A percentile compares a stretch with the other conserved stretches of the same genome.
These are phyloP conservation scores for Myriosclerotinia curreyana DNA, from an alignment of 2,329 filamentous ascomycete genomes.

Conservation along the genomic window DNA sequence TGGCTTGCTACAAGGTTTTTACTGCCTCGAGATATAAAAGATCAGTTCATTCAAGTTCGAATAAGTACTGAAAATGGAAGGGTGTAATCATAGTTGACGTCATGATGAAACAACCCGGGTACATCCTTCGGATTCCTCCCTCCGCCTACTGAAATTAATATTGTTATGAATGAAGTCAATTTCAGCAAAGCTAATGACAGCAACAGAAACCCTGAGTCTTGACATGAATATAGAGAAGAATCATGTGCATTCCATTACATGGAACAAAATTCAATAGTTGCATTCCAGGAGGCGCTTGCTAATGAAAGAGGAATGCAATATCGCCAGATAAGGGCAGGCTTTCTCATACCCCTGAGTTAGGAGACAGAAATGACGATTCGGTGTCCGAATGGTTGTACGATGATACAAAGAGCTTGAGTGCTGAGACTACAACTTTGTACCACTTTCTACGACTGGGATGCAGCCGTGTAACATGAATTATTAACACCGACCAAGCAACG, in stretches of 20 bases:
- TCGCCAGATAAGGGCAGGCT: not conserved
- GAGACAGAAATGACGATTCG: not conserved
- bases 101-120: not conserved
- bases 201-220: not conserved
- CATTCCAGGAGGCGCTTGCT: not conserved
- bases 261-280: not conserved
- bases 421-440: not conserved
- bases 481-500: too few relatives aligned
- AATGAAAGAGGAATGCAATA: not conserved
- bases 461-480: not conserved
- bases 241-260: not conserved
- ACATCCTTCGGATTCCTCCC: conserved; percentile 8
- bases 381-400: not conserved
- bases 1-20: not conserved
- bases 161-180: not conserved
- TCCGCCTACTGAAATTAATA: not conserved
- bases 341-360: not conserved
- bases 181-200: not conserved
- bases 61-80: not conserved
- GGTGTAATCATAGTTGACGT: not conserved
- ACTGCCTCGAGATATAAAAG: too few relatives aligned
- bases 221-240: not conserved
- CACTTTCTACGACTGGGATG: too few relatives aligned
- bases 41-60: not conserved
- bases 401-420: not conserved